Base-by-base conservation (phyloP, 2,329 filamentous ascomycete genomes). In the Beauveria brongniartii region DNA sequence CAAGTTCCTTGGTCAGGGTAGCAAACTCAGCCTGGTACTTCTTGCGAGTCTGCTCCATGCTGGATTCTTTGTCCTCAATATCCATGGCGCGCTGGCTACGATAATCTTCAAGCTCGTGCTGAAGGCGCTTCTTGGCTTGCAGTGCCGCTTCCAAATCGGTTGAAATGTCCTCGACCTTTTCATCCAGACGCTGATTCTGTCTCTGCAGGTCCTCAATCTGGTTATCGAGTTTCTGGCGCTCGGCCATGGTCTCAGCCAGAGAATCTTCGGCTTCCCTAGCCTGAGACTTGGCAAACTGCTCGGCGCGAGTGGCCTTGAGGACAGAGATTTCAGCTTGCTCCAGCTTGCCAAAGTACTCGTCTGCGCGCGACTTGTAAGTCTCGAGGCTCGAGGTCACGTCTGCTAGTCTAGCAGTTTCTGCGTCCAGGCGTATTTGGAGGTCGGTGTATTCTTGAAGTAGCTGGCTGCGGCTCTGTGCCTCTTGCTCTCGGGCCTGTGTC, bases 71-170 rank as follows among this genome's bases (percentile, higher is more conserved):
- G 75, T 99, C 93, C 74, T 97, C 94, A 61, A 97, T 90, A 69
- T 97, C 94, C 74, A 96, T 96, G 62, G 92, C 92, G 52, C 93
- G 86, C 74, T 97, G 92, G 71, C 88, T 96, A 63, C 94, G 87
- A 78, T 97, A 99, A 74, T 99, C 93, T 74, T 97, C 93, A 3
- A 99, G 87, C 77, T 99, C 93, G 70, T 97, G 92, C 73, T 99
- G 93, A 26, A 97, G 86, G 62, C 93, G 86, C 76, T 92, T 96
- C 82, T 96, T 96, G 22, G 91, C 86, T 76, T 97, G 92, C 20
- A 91, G 79, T 2, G 90, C 91, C 22, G 87, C 87, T 63, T 95
- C 89, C 9, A 97, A 82, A 71, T 99, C 93, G 0, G 93, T 93
- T 26, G 91, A 90, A 50, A 96, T 79, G 70, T 99, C 93, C 70